These are phyloP conservation scores for Candida berthetii DNA, from an alignment of 805 yeast genomes.

Conservation along the genomic window DNA sequence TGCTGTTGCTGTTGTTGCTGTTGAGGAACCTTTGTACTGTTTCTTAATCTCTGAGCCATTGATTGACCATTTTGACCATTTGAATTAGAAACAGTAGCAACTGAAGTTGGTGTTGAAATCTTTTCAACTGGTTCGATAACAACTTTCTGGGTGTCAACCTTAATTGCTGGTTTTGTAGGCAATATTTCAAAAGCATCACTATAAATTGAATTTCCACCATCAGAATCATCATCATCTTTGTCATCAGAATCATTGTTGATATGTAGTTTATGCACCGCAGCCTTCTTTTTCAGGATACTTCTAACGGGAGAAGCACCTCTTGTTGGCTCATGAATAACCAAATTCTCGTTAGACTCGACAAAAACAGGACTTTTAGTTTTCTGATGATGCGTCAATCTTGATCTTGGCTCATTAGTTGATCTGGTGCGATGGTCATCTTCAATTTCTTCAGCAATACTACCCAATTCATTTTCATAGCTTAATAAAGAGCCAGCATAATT, in stretches of 20 bases:
- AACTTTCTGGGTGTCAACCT: slow-evolving; percentile 2
- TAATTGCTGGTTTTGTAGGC: neutral
- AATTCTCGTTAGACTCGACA: neutral
- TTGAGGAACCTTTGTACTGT: neutral
- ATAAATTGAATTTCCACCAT: slow-evolving; percentile 8
- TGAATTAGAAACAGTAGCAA: neutral
- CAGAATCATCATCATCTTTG: slow-evolving; percentile 3
- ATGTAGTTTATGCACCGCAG: neutral
- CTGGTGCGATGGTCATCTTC: slow-evolving; percentile 5
- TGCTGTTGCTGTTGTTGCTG: neutral
- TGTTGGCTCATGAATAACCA: neutral
- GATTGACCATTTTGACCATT: neutral
- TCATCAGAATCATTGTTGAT: slow-evolving; percentile 3
- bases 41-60: neutral
- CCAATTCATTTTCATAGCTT: slow-evolving; percentile 13
- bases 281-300: slow-evolving; percentile 2
- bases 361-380: neutral
- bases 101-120: neutral
- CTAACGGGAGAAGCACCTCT: neutral
- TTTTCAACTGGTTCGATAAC: neutral
- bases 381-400: neutral
- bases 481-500: slow-evolving; percentile 14
- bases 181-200: slow-evolving; percentile 1
- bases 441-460: slow-evolving; percentile 17
- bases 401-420: neutral